phyloP scores from a whole-genome alignment of 257 asterid species.

The Anisodus tanguticus region DNA sequence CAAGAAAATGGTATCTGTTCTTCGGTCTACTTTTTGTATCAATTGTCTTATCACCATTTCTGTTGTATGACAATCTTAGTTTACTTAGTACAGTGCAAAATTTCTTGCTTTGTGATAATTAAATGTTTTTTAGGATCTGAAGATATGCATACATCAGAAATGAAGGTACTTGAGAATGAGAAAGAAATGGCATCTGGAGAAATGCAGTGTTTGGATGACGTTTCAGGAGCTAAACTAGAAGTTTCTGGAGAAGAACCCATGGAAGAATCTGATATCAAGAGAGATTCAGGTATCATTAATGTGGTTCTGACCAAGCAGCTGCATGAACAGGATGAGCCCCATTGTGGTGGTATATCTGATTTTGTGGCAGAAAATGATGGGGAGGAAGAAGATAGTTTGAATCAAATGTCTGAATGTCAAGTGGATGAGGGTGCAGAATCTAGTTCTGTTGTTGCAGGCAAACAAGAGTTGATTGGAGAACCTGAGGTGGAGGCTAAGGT shows the following conservation, averaged over 20 bases:
- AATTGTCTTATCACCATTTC: not conserved
- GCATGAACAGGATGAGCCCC: not conserved
- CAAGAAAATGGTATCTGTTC: not conserved
- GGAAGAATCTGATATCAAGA: slow-evolving; percentile 19
- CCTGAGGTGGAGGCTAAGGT: not conserved
- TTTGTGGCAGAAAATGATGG: slow-evolving; percentile 14
- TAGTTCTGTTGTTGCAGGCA: not conserved
- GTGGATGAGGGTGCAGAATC: not conserved
- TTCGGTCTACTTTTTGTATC: slow-evolving; percentile 8
- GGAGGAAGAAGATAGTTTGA: not conserved
- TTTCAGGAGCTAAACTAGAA: not conserved
- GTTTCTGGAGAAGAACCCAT: not conserved
- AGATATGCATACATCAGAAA: not conserved
- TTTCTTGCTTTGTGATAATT: not conserved
- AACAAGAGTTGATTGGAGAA: not conserved
- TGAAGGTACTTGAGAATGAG: slow-evolving; percentile 14
- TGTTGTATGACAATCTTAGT: not conserved
- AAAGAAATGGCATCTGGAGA: not conserved
- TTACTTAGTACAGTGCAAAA: not conserved
- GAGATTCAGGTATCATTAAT: not conserved
- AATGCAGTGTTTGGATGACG: slow-evolving; percentile 1
- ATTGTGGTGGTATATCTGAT: not conserved
- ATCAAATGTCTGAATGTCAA: not conserved
- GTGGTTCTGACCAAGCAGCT: not conserved
- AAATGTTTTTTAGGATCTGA: slow-evolving; percentile 10